phyloP scores from a whole-genome alignment of 2,329 filamentous ascomycete genomes.

The Zymoseptoria brevis region DNA sequence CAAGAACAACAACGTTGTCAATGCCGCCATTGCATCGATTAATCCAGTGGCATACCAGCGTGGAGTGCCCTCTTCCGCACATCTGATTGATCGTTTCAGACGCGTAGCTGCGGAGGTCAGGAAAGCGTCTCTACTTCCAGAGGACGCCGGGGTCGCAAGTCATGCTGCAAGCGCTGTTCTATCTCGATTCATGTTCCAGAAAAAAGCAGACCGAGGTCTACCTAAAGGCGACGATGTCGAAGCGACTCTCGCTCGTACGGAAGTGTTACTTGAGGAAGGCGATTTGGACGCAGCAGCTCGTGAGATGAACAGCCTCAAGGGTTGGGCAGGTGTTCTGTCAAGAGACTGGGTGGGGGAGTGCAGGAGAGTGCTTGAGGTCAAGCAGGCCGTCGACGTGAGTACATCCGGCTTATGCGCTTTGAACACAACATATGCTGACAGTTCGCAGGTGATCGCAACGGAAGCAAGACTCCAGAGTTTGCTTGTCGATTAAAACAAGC shows the following conservation, averaged over 20 bases:
- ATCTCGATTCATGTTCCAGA: slow-evolving; percentile 94
- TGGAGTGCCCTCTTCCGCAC: slow-evolving; percentile 72
- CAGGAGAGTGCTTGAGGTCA: slow-evolving; percentile 85
- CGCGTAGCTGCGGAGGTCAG: slow-evolving; percentile 85
- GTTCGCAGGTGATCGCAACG: slow-evolving; percentile 67
- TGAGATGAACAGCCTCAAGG: slow-evolving; percentile 87
- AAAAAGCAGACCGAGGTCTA: slow-evolving; percentile 54
- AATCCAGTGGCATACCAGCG: slow-evolving; percentile 90
- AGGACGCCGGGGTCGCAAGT: slow-evolving; percentile 87
- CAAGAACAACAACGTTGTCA: slow-evolving; percentile 69
- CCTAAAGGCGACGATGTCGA: slow-evolving; percentile 84
- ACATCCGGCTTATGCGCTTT: slow-evolving; percentile 2
- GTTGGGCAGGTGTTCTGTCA: slow-evolving; percentile 93
- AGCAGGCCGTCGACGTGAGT: slow-evolving; percentile 90
- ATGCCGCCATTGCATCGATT: slow-evolving; percentile 92
- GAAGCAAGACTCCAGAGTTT: slow-evolving; percentile 85
- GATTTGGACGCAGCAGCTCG: slow-evolving; percentile 83
- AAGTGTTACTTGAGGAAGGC: slow-evolving; percentile 85
- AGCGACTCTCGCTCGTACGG: slow-evolving; percentile 81
- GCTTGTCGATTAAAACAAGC: slow-evolving; percentile 59
- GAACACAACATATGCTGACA: neutral
- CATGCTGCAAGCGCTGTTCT: slow-evolving; percentile 85
- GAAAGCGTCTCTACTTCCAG: slow-evolving; percentile 86
- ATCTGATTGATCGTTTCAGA: slow-evolving; percentile 92
- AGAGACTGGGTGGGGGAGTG: slow-evolving; percentile 90